Conservation (phyloP, 768 basidiomycete genomes). For the Leccinum rimulosum region DNA sequence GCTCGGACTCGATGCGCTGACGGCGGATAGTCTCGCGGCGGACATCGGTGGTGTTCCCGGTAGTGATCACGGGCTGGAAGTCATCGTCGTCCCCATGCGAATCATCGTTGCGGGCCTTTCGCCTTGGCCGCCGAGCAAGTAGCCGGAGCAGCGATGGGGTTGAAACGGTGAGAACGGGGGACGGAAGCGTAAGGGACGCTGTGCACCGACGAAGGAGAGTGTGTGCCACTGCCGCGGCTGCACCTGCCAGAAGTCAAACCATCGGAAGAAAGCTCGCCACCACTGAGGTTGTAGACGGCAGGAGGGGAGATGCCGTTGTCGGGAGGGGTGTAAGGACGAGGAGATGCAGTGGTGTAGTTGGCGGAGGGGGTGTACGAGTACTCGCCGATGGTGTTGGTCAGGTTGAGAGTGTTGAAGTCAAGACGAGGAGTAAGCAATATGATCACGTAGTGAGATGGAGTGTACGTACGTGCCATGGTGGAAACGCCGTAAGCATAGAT, state of each 20-base stretch:
- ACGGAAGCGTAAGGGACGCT: conserved; percentile 57
- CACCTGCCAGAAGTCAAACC: conserved; percentile 59
- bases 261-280: conserved; percentile 74
- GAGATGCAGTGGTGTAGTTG: conserved; percentile 51
- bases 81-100: conserved; percentile 76
- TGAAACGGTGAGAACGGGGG: conserved; percentile 76
- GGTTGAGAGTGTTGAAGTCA: conserved; percentile 61
- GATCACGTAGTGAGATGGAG: not conserved
- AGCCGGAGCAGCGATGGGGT: conserved; percentile 60
- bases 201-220: conserved; percentile 47
- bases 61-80: conserved; percentile 53
- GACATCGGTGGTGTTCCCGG: conserved; percentile 53
- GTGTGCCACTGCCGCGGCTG: conserved; percentile 69
- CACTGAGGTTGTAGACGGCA: conserved; percentile 67
- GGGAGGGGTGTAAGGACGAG: conserved; percentile 70
- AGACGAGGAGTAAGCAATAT: conserved; percentile 40
- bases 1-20: conserved; percentile 93
- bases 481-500: conserved; percentile 63
- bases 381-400: conserved; percentile 54
- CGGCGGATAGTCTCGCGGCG: conserved; percentile 89
- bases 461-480: conserved; percentile 58
- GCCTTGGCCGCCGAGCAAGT: conserved; percentile 52
- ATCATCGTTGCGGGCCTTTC: conserved; percentile 56
- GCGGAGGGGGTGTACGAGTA: conserved; percentile 55
- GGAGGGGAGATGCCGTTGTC: conserved; percentile 69